Conservation (phyloP, 2,329 filamentous ascomycete species). For the Phialemonium atrogriseum region DNA sequence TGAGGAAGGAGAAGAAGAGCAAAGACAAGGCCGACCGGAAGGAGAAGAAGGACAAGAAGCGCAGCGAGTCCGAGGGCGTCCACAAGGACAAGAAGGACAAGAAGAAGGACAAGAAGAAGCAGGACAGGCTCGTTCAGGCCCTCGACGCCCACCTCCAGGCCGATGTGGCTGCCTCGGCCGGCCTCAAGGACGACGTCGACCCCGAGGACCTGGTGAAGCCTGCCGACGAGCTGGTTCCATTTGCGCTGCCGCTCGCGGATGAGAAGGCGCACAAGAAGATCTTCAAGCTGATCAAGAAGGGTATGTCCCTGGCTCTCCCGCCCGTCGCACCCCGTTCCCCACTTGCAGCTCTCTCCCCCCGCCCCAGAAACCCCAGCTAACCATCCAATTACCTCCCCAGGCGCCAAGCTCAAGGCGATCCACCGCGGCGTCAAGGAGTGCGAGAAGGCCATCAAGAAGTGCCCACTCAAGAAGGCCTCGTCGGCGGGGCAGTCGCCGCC, state of each 20-base stretch:
- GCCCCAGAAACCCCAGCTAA: constrained; percentile 2
- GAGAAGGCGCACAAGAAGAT: constrained; percentile 68
- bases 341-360: not conserved
- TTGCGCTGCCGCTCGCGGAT: constrained; percentile 72
- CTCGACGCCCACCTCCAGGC: constrained; percentile 59
- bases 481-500: constrained; percentile 46
- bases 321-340: constrained; percentile 8
- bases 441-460: constrained; percentile 96
- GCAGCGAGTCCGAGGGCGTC: constrained; percentile 44
- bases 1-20: constrained; percentile 30
- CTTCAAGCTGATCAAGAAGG: constrained; percentile 54
- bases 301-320: constrained; percentile 27
- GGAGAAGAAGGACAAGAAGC: constrained; percentile 49
- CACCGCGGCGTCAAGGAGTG: constrained; percentile 99
- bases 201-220: constrained; percentile 35
- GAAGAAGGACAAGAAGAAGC: constrained; percentile 63
- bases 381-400: constrained; percentile 37
- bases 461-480: constrained; percentile 54
- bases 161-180: constrained; percentile 38
- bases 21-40: constrained; percentile 37
- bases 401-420: constrained; percentile 89
- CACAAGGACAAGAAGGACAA: constrained; percentile 50
- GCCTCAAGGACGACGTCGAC: constrained; percentile 31
- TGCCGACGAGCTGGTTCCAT: constrained; percentile 62
- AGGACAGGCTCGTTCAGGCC: constrained; percentile 60